Evolutionary conservation across 192 early-diverging fungal species (phyloP), one percentile per base, ranked within the genome.

Genomic region (Dissophora ornata): DNA sequence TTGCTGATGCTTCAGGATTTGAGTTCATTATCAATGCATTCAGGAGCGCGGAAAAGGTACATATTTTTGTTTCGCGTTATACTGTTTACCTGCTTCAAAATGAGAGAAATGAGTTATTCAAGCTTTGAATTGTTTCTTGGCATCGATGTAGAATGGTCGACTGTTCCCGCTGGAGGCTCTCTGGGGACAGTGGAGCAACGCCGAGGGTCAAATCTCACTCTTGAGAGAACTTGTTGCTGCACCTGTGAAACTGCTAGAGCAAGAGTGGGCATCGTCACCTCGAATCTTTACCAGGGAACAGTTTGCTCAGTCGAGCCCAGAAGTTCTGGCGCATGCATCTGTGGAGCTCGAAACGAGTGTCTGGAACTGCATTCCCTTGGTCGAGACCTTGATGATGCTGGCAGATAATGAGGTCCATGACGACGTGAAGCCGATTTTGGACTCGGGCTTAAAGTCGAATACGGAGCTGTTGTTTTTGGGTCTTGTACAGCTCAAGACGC

Each of bases 391-490:
- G 6, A 75, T 82, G 48, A 50, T 58, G 58, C 55, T 90, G 80
- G 79, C 88, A 42, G 84, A 91, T 59, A 81, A 83, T 52, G 82
- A 81, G 2, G 81, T 82, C 11, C 66, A 75, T 40, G 91, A 89
- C 9, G 89, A 90, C 32, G 87, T 88, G 44, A 86, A 87, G 70
- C 78, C 84, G 8, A 80, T 91, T 49, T 71, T 94, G 55, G 90
- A 93, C 25, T 38, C 67, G 25, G 87, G 85, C 11, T 51, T 86
- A 7, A 87, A 90, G 42, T 82, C 84, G 49, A 75, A 89, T 18
- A 91, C 94, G 6, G 94, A 95, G 59, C 69, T 95, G 10, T 34
- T 95, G 9, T 82, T 93, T 26, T 66, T 94, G 26, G 92, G 88
- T 0, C 81, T 95, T 29, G 87, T 89, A 15, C 90, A 91, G 67